phyloP scores from a whole-genome alignment of 2,329 filamentous ascomycete genomes.

The Paecilomyces sp. region DNA sequence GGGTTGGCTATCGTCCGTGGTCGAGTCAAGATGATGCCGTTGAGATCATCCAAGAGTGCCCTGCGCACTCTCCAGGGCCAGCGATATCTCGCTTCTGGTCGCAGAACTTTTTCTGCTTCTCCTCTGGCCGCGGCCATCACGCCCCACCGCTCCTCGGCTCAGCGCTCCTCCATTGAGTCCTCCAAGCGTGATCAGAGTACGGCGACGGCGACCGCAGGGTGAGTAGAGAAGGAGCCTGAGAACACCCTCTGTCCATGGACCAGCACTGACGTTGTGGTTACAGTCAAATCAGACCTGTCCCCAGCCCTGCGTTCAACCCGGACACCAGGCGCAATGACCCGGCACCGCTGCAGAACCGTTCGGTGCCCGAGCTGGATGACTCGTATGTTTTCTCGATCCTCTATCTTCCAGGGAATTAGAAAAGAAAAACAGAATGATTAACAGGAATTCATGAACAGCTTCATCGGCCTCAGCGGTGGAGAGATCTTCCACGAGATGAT shows the following conservation, averaged over 20 bases:
- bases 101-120: conserved; percentile 39
- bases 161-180: conserved; percentile 22
- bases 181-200: conserved; percentile 41
- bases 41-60: conserved; percentile 43
- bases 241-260: background rate
- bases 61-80: conserved; percentile 40
- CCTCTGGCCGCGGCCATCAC: conserved; percentile 38
- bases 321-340: conserved; percentile 54
- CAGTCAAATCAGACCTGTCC: conserved; percentile 52
- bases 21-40: conserved; percentile 42
- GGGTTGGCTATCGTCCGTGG: conserved; percentile 26
- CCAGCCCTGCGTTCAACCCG: conserved; percentile 55
- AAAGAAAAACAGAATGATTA: background rate
- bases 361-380: conserved; percentile 64
- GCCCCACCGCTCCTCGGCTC: conserved; percentile 36
- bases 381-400: conserved; percentile 52
- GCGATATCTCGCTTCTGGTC: conserved; percentile 29
- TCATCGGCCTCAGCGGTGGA: conserved; percentile 90
- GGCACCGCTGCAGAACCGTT: conserved; percentile 58
- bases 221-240: conserved; percentile 27
- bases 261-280: background rate
- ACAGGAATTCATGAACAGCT: conserved; percentile 43
- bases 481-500: conserved; percentile 99
- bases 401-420: background rate
- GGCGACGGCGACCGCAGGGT: conserved; percentile 47